Conservation (phyloP, 2,329 filamentous ascomycete genomes). For the Alternaria incomplexa region DNA sequence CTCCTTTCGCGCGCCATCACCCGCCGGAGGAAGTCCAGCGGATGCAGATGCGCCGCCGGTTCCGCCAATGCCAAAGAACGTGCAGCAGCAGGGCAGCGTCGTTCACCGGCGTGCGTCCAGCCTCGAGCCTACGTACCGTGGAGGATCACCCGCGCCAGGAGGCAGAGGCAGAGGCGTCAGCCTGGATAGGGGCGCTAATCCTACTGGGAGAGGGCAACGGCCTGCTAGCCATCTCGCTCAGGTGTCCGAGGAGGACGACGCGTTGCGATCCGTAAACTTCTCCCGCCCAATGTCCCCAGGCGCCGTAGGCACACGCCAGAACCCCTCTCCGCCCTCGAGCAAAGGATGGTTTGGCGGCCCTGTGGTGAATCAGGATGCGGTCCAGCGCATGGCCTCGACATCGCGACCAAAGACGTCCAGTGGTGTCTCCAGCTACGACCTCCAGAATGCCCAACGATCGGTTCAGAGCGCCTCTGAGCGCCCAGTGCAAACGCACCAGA, state of each 20-base stretch:
- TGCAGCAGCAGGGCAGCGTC: slow-evolving; percentile 31
- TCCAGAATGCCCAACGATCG: slow-evolving; percentile 35
- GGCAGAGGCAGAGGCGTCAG: slow-evolving; percentile 48
- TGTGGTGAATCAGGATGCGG: slow-evolving; percentile 38
- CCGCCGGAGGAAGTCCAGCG: slow-evolving; percentile 35
- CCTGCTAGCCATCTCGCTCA: slow-evolving; percentile 47
- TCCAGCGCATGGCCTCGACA: slow-evolving; percentile 35
- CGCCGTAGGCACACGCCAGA: slow-evolving; percentile 16
- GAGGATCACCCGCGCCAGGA: slow-evolving; percentile 51
- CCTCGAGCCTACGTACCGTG: slow-evolving; percentile 57
- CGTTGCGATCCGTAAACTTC: slow-evolving; percentile 58
- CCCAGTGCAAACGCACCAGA: slow-evolving; percentile 51
- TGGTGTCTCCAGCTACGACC: slow-evolving; percentile 24
- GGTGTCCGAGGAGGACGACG: slow-evolving; percentile 53
- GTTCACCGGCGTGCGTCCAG: slow-evolving; percentile 54
- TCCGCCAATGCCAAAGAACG: slow-evolving; percentile 69
- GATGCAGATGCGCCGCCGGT: slow-evolving; percentile 71
- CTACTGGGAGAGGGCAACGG: slow-evolving; percentile 32
- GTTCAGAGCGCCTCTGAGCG: slow-evolving; percentile 46
- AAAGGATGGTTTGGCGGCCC: slow-evolving; percentile 50
- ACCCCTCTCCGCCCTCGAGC: slow-evolving; percentile 20
- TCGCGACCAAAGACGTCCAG: slow-evolving; percentile 37
- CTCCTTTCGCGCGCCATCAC: slow-evolving; percentile 79
- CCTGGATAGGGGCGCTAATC: slow-evolving; percentile 46
- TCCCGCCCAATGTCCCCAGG: slow-evolving; percentile 59